Conservation (phyloP, 2,329 filamentous ascomycete genomes). For the Myriosclerotinia scirpicola region DNA sequence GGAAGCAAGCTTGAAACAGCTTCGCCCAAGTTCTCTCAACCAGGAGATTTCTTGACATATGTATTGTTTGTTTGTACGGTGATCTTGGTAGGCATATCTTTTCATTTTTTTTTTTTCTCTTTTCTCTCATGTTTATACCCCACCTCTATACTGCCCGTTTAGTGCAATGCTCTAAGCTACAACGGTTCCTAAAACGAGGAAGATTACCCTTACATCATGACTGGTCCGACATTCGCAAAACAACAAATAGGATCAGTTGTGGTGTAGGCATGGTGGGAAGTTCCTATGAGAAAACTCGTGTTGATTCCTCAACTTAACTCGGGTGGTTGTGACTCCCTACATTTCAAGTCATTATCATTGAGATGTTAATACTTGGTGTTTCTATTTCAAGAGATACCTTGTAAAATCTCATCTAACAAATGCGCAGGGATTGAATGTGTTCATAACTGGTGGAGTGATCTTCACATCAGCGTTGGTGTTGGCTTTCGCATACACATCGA, state of each 20-base stretch:
- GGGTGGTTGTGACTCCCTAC: slow-evolving; percentile 44
- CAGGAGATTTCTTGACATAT: slow-evolving; percentile 68
- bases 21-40: slow-evolving; percentile 59
- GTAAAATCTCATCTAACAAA: slow-evolving; percentile 37
- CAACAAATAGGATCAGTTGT: slow-evolving; percentile 50
- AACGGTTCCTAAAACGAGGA: slow-evolving; percentile 60
- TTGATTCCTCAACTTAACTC: slow-evolving; percentile 41
- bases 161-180: slow-evolving; percentile 52
- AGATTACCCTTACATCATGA: slow-evolving; percentile 57
- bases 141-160: slow-evolving; percentile 64
- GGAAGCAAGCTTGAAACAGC: slow-evolving; percentile 61
- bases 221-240: slow-evolving; percentile 54
- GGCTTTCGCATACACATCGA: slow-evolving; percentile 79
- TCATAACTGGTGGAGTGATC: slow-evolving; percentile 50
- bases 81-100: slow-evolving; percentile 59
- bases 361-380: slow-evolving; percentile 27
- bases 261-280: slow-evolving; percentile 58
- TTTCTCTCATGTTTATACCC: slow-evolving; percentile 42
- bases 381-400: slow-evolving; percentile 25
- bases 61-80: slow-evolving; percentile 59
- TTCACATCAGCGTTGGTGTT: slow-evolving; percentile 69
- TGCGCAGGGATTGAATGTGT: slow-evolving; percentile 51
- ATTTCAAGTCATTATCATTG: slow-evolving; percentile 32
- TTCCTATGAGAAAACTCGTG: slow-evolving; percentile 52
- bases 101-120: slow-evolving; percentile 27